Evolutionary conservation across 345 rosid genomes (phyloP).

Genomic region (Reutealis trisperma): DNA sequence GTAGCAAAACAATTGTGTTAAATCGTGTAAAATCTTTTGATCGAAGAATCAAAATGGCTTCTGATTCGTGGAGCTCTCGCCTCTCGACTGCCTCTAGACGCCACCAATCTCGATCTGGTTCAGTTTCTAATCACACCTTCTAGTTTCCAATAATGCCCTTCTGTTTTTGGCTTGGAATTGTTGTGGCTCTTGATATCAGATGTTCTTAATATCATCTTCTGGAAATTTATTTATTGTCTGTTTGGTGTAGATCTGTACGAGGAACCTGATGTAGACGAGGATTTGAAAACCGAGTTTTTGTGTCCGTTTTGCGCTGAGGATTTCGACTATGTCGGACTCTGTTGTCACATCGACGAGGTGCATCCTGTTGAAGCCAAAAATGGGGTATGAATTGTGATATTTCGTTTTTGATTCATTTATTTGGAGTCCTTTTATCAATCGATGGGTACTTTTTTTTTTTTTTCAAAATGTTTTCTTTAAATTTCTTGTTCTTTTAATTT

Average conservation of each 20-base stretch:
- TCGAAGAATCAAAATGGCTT: constrained; percentile 30
- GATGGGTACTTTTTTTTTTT: not conserved
- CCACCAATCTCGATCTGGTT: constrained; percentile 47
- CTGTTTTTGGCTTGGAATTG: not conserved
- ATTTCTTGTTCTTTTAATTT: not conserved
- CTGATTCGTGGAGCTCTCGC: constrained; percentile 48
- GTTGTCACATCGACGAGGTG: constrained; percentile 85
- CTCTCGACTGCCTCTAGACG: constrained; percentile 45
- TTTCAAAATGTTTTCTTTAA: not conserved
- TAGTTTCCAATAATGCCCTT: not conserved
- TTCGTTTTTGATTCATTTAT: not conserved
- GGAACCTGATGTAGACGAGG: constrained; percentile 62
- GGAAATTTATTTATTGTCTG: not conserved
- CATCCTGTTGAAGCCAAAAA: constrained; percentile 82
- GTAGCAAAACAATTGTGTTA: too few species aligned
- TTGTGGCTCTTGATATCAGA: not conserved
- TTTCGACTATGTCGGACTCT: constrained; percentile 83
- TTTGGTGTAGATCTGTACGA: constrained; percentile 51
- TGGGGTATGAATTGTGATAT: constrained; percentile 50
- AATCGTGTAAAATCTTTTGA: not conserved
- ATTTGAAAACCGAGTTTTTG: constrained; percentile 57
- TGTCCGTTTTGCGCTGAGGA: constrained; percentile 87
- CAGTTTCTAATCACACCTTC: not conserved
- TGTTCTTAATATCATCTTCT: not conserved
- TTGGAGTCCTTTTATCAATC: not conserved